A percentile compares a stretch with the other conserved stretches of the same genome.
phyloP scores from a whole-genome alignment of 805 yeast species.

The Wickerhamomyces hampshirensis region DNA sequence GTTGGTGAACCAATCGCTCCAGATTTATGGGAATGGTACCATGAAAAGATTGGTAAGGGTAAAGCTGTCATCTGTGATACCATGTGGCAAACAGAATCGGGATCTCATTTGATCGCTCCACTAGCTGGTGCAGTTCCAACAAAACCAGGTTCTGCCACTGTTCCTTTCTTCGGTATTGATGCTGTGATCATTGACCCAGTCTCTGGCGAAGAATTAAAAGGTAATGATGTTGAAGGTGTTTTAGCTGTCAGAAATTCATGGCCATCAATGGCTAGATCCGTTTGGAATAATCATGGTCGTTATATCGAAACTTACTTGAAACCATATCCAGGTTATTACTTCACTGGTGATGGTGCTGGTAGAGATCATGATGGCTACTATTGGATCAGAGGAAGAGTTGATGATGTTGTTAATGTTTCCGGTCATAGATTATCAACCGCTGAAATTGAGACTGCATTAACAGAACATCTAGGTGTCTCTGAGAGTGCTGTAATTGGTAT shows the following conservation, averaged over 20 bases:
- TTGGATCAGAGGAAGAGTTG: slow-evolving; percentile 98
- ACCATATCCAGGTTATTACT: slow-evolving; percentile 90
- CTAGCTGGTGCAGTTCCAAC: slow-evolving; percentile 92
- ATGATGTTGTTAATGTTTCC: slow-evolving; percentile 95
- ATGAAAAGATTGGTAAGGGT: slow-evolving; percentile 84
- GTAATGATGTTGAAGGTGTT: slow-evolving; percentile 94
- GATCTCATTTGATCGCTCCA: slow-evolving; percentile 92
- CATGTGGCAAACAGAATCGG: slow-evolving; percentile 98
- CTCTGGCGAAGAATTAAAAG: slow-evolving; percentile 76
- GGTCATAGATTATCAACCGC: slow-evolving; percentile 99
- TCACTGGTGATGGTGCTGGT: slow-evolving; percentile 99
- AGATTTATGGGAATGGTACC: slow-evolving; percentile 98
- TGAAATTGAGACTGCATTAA: slow-evolving; percentile 90
- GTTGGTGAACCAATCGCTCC: slow-evolving; percentile 99
- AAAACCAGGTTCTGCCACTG: slow-evolving; percentile 95
- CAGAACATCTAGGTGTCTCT: slow-evolving; percentile 73
- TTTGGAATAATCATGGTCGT: slow-evolving; percentile 82
- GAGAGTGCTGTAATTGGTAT: slow-evolving; percentile 98
- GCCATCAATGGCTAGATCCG: slow-evolving; percentile 99
- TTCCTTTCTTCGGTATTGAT: slow-evolving; percentile 93
- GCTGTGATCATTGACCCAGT: slow-evolving; percentile 93
- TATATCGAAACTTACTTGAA: slow-evolving; percentile 87
- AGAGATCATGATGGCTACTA: slow-evolving; percentile 94
- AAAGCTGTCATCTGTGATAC: slow-evolving; percentile 92
- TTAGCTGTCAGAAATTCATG: slow-evolving; percentile 85